Conservation (phyloP, 2,329 filamentous ascomycete genomes). For the Arthroderma sp. region DNA sequence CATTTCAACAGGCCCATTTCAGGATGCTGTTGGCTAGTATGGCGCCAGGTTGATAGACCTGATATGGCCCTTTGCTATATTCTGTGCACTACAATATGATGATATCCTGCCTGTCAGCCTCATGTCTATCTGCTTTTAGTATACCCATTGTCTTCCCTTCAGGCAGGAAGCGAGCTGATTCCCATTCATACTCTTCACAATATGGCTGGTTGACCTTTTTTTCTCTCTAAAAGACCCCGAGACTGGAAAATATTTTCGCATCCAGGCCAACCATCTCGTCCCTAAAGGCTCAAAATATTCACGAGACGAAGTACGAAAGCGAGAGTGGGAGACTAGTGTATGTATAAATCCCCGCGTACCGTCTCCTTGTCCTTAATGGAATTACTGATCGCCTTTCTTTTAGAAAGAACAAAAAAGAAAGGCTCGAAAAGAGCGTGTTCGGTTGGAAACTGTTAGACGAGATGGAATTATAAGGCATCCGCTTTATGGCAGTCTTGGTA, state of each 20-base stretch:
- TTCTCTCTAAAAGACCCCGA: conserved; percentile 22
- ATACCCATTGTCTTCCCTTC: too few species aligned
- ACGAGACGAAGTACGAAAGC: conserved; percentile 6
- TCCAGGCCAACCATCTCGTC: conserved; percentile 42
- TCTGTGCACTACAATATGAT: too few species aligned
- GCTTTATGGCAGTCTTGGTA: conserved; percentile 11
- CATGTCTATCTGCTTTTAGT: too few species aligned
- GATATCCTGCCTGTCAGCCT: too few species aligned
- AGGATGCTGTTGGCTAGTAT: too few species aligned
- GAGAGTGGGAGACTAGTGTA: conserved; percentile 7
- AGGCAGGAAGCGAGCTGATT: neutral
- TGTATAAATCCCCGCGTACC: neutral
- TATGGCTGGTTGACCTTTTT: too few species aligned
- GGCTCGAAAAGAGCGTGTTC: conserved; percentile 15
- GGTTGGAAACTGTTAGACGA: conserved; percentile 23
- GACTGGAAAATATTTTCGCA: conserved; percentile 56
- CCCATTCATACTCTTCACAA: neutral
- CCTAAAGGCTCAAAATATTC: conserved; percentile 21
- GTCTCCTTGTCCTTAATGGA: neutral
- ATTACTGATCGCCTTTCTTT: neutral
- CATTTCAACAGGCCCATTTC: too few species aligned
- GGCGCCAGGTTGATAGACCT: too few species aligned
- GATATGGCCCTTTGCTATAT: too few species aligned
- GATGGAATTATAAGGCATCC: conserved; percentile 19
- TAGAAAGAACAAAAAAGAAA: conserved; percentile 19